Percentiles rank a stretch among this genome's conserved stretches.
These are phyloP conservation scores for Naganishia sp. DNA, from an alignment of 1,284 basidiomycete genomes.

Conservation along the genomic window DNA sequence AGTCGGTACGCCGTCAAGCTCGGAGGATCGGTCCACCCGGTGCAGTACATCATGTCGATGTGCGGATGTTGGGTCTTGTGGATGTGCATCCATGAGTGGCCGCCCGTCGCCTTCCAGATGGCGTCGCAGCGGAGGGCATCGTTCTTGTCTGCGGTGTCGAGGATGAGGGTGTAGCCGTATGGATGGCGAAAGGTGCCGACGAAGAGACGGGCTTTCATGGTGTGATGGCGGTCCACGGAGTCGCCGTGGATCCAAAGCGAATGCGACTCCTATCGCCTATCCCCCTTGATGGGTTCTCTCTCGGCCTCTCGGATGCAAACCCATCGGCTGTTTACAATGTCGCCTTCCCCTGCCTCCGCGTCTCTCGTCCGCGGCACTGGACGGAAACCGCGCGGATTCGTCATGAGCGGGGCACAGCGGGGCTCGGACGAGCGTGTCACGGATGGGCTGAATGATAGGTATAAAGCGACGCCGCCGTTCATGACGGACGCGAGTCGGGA, in stretches of 20 bases:
- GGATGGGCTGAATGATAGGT: background rate
- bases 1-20: constrained; percentile 42
- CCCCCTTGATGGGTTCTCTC: too few relatives aligned
- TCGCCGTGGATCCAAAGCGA: too few relatives aligned
- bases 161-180: constrained; percentile 42
- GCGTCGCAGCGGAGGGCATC: constrained; percentile 32
- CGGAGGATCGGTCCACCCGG: constrained; percentile 44
- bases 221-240: background rate
- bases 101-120: constrained; percentile 38
- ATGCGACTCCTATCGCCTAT: too few relatives aligned
- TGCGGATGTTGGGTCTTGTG: constrained; percentile 17
- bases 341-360: background rate
- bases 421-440: background rate
- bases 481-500: background rate
- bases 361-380: constrained; percentile 15
- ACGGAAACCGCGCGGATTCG: background rate
- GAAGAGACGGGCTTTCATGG: constrained; percentile 36
- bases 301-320: too few relatives aligned
- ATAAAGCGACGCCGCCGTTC: background rate
- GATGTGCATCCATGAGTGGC: constrained; percentile 48
- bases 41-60: constrained; percentile 41
- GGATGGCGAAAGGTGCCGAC: constrained; percentile 47
- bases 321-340: constrained; percentile 26
- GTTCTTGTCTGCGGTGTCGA: constrained; percentile 34
- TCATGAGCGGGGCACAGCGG: background rate